Evolutionary conservation across 139 green algal genomes (phyloP).

Genomic region (Closterium sp.): DNA sequence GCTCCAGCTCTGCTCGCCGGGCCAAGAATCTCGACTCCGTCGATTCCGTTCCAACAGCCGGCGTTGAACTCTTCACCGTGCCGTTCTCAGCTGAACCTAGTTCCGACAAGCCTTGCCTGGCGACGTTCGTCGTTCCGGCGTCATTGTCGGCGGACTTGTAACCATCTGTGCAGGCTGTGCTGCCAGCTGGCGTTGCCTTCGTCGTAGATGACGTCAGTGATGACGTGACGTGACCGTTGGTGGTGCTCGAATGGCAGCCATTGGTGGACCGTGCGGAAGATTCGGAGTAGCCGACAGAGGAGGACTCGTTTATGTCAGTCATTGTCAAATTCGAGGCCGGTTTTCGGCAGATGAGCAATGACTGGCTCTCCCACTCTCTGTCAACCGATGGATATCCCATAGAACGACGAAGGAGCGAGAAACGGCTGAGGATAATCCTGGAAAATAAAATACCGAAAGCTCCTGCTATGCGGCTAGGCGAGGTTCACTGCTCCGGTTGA

Average conservation of each 20-base stretch:
- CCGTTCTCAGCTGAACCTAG: not conserved
- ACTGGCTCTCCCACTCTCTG: not conserved
- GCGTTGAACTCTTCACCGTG: not conserved
- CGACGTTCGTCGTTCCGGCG: not conserved
- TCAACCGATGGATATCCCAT: not conserved
- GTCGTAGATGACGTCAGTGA: not conserved
- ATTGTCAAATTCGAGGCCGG: not conserved
- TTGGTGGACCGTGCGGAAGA: not conserved
- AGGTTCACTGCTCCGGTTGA: not conserved
- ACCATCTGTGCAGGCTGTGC: not conserved
- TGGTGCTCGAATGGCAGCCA: not conserved
- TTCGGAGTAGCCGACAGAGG: not conserved
- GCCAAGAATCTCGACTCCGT: not conserved
- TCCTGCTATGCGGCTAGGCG: not conserved
- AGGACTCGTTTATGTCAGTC: not conserved
- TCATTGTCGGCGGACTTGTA: not conserved
- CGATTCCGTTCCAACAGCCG: not conserved
- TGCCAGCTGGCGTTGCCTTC: not conserved
- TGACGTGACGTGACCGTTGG: not conserved
- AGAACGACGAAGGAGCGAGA: not conserved
- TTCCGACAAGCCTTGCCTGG: not conserved
- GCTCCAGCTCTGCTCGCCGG: not conserved
- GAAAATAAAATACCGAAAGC: not conserved
- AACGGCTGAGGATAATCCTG: not conserved
- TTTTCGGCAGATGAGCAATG: not conserved